These are phyloP conservation scores for Erythrophleum fordii DNA, from an alignment of 306 rosid species.

Conservation along the genomic window DNA sequence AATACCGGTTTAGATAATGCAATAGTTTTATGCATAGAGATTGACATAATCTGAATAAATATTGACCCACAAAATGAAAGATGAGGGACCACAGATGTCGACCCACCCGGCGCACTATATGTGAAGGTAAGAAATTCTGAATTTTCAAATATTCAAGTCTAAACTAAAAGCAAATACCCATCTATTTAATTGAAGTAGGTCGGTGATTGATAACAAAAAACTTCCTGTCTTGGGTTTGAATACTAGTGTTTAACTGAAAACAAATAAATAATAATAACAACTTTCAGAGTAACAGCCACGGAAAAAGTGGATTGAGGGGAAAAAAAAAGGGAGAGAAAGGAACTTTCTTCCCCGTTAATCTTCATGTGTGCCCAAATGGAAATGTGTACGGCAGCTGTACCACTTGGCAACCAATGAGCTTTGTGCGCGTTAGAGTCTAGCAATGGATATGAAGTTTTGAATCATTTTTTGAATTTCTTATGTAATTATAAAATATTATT, in stretches of 20 bases:
- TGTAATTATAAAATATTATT: neutral
- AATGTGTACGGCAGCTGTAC: constrained; percentile 26
- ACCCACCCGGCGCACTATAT: constrained; percentile 47
- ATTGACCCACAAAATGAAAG: constrained; percentile 28
- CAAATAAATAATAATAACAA: neutral
- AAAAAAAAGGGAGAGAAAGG: neutral
- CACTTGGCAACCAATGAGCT: neutral
- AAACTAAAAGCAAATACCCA: neutral
- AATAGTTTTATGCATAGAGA: neutral
- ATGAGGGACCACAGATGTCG: constrained; percentile 35
- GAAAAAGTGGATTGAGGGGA: neutral
- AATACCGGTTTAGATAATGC: neutral
- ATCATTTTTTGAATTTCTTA: neutral
- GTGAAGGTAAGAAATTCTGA: constrained; percentile 45
- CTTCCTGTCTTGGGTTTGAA: neutral
- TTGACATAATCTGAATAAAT: constrained; percentile 18
- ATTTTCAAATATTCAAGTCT: constrained; percentile 23
- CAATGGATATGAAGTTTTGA: neutral
- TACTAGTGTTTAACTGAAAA: neutral
- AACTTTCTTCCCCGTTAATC: constrained; percentile 24
- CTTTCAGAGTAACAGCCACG: constrained; percentile 8
- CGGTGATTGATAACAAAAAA: neutral
- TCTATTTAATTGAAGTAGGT: neutral
- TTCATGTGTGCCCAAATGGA: constrained; percentile 12
- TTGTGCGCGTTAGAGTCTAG: neutral